Conservation (phyloP, 108 stramenopile genomes). For the Seminavis robusta region DNA sequence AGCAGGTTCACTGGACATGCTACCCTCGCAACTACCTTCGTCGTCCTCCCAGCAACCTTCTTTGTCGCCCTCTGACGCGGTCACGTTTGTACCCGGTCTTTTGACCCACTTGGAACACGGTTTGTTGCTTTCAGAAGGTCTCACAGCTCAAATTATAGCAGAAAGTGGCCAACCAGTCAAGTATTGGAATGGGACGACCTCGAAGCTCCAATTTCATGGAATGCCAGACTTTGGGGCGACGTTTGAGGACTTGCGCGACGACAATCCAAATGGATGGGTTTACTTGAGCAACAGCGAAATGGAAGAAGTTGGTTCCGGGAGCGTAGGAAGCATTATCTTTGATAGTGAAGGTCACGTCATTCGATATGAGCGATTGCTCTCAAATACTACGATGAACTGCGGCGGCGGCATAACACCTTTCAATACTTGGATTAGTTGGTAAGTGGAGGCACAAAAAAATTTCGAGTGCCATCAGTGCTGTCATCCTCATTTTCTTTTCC, state of each 20-base stretch:
- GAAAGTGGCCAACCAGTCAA: constrained; percentile 12
- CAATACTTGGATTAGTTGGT: constrained; percentile 45
- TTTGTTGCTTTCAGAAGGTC: constrained; percentile 28
- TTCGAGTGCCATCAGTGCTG: too few species aligned
- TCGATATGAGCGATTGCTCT: constrained; percentile 28
- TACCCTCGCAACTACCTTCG: too few species aligned
- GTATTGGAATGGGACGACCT: constrained; percentile 20
- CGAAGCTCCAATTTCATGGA: constrained; percentile 27
- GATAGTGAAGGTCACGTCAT: constrained; percentile 26
- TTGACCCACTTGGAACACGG: constrained; percentile 2
- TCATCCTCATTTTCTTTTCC: too few species aligned
- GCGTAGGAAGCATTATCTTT: constrained; percentile 40
- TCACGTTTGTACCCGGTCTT: too few species aligned
- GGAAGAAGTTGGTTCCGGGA: constrained; percentile 18
- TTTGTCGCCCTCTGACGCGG: too few species aligned
- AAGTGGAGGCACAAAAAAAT: too few species aligned
- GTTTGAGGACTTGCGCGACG: constrained; percentile 17
- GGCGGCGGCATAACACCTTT: constrained; percentile 54
- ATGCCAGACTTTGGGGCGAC: constrained; percentile 45
- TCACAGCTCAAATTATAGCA: constrained; percentile 25
- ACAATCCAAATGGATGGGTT: constrained; percentile 42
- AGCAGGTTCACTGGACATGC: too few species aligned
- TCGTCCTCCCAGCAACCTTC: too few species aligned
- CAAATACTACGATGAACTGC: constrained; percentile 40
- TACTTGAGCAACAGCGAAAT: constrained; percentile 60